Percentiles rank a stretch among this genome's conserved stretches.
These are phyloP conservation scores for Immersiporthe knoxdaviesiana DNA, from an alignment of 2,329 filamentous ascomycete species.

Conservation along the genomic window DNA sequence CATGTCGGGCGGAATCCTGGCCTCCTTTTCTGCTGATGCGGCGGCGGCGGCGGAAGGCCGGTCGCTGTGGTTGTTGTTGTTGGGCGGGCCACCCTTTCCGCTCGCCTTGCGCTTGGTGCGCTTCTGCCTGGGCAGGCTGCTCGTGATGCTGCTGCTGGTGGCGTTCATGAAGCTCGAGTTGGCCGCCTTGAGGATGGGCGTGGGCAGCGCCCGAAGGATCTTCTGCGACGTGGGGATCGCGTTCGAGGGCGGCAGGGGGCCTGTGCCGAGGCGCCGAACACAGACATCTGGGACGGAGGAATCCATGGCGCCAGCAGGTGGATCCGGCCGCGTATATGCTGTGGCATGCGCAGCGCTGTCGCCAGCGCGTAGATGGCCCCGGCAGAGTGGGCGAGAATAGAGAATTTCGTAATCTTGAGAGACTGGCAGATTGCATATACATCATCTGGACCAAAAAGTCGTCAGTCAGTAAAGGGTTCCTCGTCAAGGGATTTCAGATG, in stretches of 20 bases:
- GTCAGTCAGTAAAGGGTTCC: conserved; percentile 35
- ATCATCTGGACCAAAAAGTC: conserved; percentile 57
- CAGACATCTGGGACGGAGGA: conserved; percentile 88
- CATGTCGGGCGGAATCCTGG: conserved; percentile 35
- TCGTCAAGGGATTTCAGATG: background rate
- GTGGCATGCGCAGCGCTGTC: conserved; percentile 92
- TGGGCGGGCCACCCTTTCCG: conserved; percentile 41
- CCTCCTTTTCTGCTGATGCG: conserved; percentile 55
- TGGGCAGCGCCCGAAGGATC: conserved; percentile 86
- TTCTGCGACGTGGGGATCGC: conserved; percentile 90
- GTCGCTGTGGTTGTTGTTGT: conserved; percentile 37
- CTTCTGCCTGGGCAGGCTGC: conserved; percentile 64
- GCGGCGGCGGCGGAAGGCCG: no score
- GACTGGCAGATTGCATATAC: conserved; percentile 92
- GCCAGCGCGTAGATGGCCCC: conserved; percentile 98
- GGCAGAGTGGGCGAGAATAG: conserved; percentile 91
- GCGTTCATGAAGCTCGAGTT: conserved; percentile 95
- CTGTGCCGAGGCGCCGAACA: conserved; percentile 70
- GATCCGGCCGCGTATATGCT: conserved; percentile 91
- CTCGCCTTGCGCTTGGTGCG: conserved; percentile 41
- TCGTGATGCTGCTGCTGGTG: conserved; percentile 83
- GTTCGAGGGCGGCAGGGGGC: conserved; percentile 74
- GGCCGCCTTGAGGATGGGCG: conserved; percentile 87
- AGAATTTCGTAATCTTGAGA: conserved; percentile 93
- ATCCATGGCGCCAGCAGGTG: conserved; percentile 97